Conservation (phyloP, 768 basidiomycete genomes). For the Boletus patriciae region DNA sequence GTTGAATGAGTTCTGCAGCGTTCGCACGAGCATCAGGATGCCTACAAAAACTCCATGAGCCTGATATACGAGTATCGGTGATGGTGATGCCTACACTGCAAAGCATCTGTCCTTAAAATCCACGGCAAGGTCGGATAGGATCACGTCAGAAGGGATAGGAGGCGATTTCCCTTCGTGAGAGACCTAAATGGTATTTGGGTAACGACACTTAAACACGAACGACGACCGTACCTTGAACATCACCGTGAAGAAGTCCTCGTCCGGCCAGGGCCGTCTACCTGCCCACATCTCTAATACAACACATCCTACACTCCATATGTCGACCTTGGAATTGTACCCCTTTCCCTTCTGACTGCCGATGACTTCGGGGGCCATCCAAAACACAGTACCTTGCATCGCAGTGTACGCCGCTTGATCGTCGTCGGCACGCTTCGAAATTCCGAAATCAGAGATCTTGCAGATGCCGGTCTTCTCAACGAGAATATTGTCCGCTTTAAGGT, state of each 20-base stretch:
- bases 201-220: neutral
- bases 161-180: conserved; percentile 84
- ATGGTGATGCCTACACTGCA: conserved; percentile 62
- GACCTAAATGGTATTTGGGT: conserved; percentile 48
- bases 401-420: conserved; percentile 83
- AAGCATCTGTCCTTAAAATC: conserved; percentile 91
- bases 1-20: conserved; percentile 74
- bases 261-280: conserved; percentile 92
- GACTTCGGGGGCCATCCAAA: conserved; percentile 99
- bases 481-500: conserved; percentile 98
- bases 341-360: conserved; percentile 76
- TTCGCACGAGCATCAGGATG: conserved; percentile 83
- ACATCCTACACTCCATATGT: conserved; percentile 99
- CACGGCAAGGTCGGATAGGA: conserved; percentile 70
- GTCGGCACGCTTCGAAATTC: conserved; percentile 94
- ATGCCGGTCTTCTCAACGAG: conserved; percentile 88
- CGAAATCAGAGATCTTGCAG: conserved; percentile 98
- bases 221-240: conserved; percentile 78
- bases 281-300: conserved; percentile 99
- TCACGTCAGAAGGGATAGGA: conserved; percentile 83
- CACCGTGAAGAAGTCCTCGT: conserved; percentile 86
- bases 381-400: conserved; percentile 96
- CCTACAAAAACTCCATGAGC: conserved; percentile 37
- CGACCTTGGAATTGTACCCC: conserved; percentile 95
- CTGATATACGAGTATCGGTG: neutral